Evolutionary conservation across 352 stramenopile species (phyloP).

Genomic region (Globisporangium yorkense): DNA sequence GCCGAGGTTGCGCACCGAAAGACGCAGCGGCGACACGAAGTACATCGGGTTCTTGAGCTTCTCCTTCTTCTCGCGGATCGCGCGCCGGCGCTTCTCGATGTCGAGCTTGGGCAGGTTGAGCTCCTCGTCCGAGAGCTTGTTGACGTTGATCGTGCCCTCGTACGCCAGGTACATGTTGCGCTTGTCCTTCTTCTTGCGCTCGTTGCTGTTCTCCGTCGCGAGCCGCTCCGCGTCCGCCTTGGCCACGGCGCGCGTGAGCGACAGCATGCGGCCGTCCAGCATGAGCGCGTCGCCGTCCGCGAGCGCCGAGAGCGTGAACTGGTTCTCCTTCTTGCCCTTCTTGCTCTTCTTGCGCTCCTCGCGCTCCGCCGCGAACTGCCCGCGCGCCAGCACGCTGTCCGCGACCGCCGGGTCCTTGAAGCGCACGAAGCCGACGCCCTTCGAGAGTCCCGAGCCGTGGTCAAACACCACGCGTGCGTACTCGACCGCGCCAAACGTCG

Average conservation of each 20-base stretch:
- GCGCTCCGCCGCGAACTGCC: conserved; percentile 27
- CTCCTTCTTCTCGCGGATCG: conserved; percentile 93
- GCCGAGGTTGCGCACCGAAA: conserved; percentile 93
- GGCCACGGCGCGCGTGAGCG: conserved; percentile 60
- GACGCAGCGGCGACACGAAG: conserved; percentile 93
- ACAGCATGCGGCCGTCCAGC: conserved; percentile 70
- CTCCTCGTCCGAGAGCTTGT: conserved; percentile 86
- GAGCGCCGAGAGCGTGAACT: conserved; percentile 61
- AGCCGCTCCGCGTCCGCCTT: conserved; percentile 68
- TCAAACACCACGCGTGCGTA: conserved; percentile 81
- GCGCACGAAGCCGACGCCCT: conserved; percentile 81
- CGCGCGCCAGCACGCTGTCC: conserved; percentile 46
- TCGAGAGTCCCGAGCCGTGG: conserved; percentile 70
- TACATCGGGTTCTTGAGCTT: conserved; percentile 97
- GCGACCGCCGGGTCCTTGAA: conserved; percentile 58
- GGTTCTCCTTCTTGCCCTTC: conserved; percentile 34
- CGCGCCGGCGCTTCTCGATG: conserved; percentile 91
- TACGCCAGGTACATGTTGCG: conserved; percentile 95
- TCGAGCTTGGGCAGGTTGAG: conserved; percentile 87
- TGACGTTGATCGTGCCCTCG: conserved; percentile 92
- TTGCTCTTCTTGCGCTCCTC: conserved; percentile 53
- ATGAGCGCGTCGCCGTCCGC: conserved; percentile 66
- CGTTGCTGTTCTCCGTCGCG: conserved; percentile 40
- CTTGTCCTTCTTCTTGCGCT: conserved; percentile 86
- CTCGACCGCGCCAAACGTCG: conserved; percentile 65